phyloP scores from a whole-genome alignment of 805 yeast genomes.

The Danielia reshetovae region DNA sequence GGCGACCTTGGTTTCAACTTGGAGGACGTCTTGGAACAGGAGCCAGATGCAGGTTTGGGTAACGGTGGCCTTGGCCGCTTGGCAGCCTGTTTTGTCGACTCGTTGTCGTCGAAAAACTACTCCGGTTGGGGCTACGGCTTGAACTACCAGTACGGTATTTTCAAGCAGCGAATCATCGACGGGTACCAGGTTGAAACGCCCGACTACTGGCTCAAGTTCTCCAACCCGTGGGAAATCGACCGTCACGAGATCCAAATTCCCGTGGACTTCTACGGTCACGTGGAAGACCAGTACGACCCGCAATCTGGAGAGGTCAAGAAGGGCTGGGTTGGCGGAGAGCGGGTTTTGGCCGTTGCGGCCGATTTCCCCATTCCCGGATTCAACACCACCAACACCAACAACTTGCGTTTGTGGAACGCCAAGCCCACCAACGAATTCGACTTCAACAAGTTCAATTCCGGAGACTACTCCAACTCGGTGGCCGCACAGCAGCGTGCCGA shows the following conservation, averaged over 20 bases:
- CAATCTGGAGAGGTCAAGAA: constrained; percentile 55
- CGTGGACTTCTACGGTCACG: constrained; percentile 84
- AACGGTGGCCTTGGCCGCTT: constrained; percentile 94
- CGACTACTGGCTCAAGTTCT: constrained; percentile 86
- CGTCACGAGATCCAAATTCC: constrained; percentile 85
- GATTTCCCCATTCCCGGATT: constrained; percentile 94
- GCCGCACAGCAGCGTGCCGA: constrained; percentile 84
- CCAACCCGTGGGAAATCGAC: constrained; percentile 93
- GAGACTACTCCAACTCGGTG: constrained; percentile 85
- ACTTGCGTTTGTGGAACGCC: constrained; percentile 86
- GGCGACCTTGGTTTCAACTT: constrained; percentile 79
- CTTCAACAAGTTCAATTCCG: constrained; percentile 83
- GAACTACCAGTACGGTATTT: constrained; percentile 90
- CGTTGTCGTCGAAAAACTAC: constrained; percentile 77
- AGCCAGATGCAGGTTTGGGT: constrained; percentile 93
- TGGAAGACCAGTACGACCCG: constrained; percentile 51
- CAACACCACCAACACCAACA: constrained; percentile 77
- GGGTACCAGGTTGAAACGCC: constrained; percentile 95
- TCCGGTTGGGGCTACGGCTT: constrained; percentile 97
- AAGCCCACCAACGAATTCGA: constrained; percentile 89
- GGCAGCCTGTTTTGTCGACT: constrained; percentile 92
- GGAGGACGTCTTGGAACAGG: constrained; percentile 81
- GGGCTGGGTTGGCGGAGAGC: constrained; percentile 83
- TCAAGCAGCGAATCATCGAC: constrained; percentile 81
- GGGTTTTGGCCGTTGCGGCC: constrained; percentile 84